phyloP scores from a whole-genome alignment of 1,284 basidiomycete species.

The Wallemia ichthyophaga region DNA sequence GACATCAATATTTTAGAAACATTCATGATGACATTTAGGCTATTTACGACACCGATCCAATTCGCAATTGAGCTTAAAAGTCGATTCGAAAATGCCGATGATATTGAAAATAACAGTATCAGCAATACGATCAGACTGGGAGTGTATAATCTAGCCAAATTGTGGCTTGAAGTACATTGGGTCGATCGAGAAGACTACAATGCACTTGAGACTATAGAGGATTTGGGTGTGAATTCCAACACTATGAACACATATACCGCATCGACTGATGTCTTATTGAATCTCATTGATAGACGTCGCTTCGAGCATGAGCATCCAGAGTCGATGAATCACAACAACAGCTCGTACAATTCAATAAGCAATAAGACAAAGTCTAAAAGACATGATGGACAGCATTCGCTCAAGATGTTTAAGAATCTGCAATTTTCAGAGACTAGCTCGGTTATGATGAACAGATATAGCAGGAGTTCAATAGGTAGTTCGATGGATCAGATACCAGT shows the following conservation, averaged over 20 bases:
- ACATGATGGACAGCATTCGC: constrained; percentile 31
- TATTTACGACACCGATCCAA: constrained; percentile 51
- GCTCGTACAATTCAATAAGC: constrained; percentile 1
- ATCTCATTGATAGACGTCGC: constrained; percentile 31
- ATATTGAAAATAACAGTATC: constrained; percentile 27
- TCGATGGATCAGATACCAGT: constrained; percentile 15
- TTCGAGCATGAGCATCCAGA: constrained; percentile 6
- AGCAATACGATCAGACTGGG: constrained; percentile 61
- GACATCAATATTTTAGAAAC: constrained; percentile 57
- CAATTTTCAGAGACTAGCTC: constrained; percentile 23
- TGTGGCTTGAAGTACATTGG: constrained; percentile 82
- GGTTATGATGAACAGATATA: constrained; percentile 9
- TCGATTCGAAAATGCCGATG: constrained; percentile 42
- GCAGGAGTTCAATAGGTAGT: constrained; percentile 2
- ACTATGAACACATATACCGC: constrained; percentile 11
- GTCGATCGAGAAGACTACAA: constrained; percentile 12
- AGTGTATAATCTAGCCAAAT: constrained; percentile 69
- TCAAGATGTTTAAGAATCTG: constrained; percentile 45
- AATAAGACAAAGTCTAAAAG: constrained; percentile 2
- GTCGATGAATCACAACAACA: background rate
- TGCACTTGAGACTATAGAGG: constrained; percentile 36
- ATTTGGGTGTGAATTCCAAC: constrained; percentile 42
- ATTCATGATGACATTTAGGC: constrained; percentile 86
- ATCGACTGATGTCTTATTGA: constrained; percentile 24
- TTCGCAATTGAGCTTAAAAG: constrained; percentile 43